Evolutionary conservation across 2,329 filamentous ascomycete genomes (phyloP).

Genomic region (Penicillium glabrum): DNA sequence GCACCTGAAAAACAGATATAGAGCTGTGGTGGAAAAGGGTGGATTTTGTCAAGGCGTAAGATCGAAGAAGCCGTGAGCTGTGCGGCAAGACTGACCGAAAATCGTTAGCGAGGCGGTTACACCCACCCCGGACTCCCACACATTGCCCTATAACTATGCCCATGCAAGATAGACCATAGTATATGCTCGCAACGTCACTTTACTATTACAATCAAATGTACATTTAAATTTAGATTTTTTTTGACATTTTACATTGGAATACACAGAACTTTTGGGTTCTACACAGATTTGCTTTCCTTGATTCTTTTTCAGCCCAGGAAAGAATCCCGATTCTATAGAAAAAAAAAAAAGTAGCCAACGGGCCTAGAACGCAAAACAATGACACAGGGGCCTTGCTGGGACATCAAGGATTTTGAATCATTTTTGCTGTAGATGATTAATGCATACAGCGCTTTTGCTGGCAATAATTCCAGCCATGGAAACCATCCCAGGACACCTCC

Average conservation of each 20-base stretch:
- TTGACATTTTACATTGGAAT: background rate
- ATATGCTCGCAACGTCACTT: background rate
- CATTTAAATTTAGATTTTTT: background rate
- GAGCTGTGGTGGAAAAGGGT: constrained; percentile 35
- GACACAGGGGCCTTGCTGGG: constrained; percentile 28
- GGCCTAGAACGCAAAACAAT: constrained; percentile 21
- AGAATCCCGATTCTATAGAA: constrained; percentile 19
- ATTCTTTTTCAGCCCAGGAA: constrained; percentile 9
- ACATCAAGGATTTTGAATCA: constrained; percentile 45
- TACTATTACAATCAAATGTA: background rate
- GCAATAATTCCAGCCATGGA: constrained; percentile 38
- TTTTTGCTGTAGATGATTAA: constrained; percentile 44
- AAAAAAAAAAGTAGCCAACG: constrained; percentile 11
- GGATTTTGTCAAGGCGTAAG: constrained; percentile 39
- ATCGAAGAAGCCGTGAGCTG: constrained; percentile 38
- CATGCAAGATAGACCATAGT: background rate
- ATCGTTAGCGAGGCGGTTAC: constrained; percentile 44
- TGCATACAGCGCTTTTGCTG: constrained; percentile 43
- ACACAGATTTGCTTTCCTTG: constrained; percentile 14
- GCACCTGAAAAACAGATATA: constrained; percentile 36
- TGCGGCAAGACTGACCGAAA: constrained; percentile 44
- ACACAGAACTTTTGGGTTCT: constrained; percentile 5
- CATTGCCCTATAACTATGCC: constrained; percentile 23
- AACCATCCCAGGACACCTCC: constrained; percentile 42
- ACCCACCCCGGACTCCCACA: constrained; percentile 34